Conservation (phyloP, 2,329 filamentous ascomycete genomes). For the Curvularia hawaiiensis region DNA sequence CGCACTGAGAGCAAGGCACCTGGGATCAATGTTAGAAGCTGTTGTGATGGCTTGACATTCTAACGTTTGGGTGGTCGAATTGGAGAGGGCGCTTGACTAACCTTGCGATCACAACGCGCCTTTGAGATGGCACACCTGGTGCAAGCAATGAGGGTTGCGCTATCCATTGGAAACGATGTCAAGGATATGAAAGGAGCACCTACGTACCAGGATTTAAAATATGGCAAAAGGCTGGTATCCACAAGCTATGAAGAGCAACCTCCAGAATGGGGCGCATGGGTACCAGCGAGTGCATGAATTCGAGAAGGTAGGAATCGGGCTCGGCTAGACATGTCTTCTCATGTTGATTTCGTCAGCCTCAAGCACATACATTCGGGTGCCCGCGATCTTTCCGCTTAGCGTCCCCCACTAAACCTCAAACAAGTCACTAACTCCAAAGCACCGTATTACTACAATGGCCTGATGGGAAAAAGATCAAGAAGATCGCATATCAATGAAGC, state of each 20-base stretch:
- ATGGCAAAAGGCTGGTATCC: neutral
- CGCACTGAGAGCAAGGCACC: conserved; percentile 15
- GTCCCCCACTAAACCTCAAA: no score
- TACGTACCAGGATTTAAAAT: neutral
- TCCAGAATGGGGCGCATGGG: neutral
- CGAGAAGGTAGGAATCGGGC: neutral
- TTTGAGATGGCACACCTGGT: conserved; percentile 14
- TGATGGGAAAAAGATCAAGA: no score
- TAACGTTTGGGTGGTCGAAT: neutral
- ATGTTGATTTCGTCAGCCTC: neutral
- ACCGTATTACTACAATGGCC: no score
- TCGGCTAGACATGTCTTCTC: neutral
- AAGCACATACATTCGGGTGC: neutral
- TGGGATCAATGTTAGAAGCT: conserved; percentile 1
- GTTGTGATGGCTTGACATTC: neutral
- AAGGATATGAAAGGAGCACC: neutral
- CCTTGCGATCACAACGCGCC: conserved; percentile 12
- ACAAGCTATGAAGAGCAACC: neutral
- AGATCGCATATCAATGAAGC: no score
- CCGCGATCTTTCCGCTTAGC: no score
- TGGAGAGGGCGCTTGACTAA: neutral
- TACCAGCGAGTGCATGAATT: neutral
- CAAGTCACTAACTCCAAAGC: no score
- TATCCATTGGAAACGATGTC: conserved; percentile 1
- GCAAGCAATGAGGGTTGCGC: conserved; percentile 10